These are phyloP conservation scores for Marchantia paleacea DNA, from an alignment of 225 moss, liverwort and hornwort species.

Conservation along the genomic window DNA sequence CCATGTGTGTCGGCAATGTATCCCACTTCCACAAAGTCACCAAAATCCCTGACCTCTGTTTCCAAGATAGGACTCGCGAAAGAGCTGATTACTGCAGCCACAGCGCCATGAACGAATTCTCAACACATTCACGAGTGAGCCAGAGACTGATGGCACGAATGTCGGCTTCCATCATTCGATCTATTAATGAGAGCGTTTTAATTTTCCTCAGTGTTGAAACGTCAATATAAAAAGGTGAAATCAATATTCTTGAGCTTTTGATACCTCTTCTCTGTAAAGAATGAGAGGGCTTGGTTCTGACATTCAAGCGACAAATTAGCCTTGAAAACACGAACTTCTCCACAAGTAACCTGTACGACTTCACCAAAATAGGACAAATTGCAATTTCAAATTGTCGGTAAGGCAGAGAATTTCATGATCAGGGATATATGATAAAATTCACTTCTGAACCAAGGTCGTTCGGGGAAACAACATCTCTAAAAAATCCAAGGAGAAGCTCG, in stretches of 20 bases:
- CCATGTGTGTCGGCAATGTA: constrained; percentile 87
- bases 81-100: constrained; percentile 2
- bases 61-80: constrained; percentile 1
- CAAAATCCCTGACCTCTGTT: constrained; percentile 25
- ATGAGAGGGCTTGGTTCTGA: not conserved
- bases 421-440: no score
- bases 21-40: constrained; percentile 77
- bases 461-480: no score
- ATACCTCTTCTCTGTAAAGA: not conserved
- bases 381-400: not conserved
- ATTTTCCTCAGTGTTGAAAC: no score
- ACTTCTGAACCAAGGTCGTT: no score
- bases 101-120: not conserved
- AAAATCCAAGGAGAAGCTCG: not conserved
- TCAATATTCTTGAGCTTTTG: not conserved
- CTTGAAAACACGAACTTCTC: constrained; percentile 4
- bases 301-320: not conserved
- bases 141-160: no score
- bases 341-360: not conserved
- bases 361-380: not conserved
- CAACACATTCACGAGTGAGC: not conserved
- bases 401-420: not conserved
- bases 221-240: not conserved
- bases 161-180: no score
- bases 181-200: no score